These are phyloP conservation scores for Ogataea hybrid DNA, from an alignment of 1,139 yeast genomes.

Conservation along the genomic window DNA sequence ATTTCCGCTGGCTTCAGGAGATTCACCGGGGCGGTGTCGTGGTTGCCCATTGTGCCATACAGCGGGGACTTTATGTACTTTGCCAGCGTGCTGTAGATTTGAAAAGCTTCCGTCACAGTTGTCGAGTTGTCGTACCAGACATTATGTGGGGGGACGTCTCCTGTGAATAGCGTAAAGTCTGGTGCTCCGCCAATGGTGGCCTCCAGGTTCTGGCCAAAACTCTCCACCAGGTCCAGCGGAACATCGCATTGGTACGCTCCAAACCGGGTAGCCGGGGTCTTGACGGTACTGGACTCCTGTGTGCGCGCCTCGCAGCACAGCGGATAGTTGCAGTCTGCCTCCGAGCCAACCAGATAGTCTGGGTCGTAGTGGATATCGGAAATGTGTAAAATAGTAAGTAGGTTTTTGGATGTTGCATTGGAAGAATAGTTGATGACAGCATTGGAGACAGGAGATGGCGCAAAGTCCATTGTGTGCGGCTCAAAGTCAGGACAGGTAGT, in stretches of 20 bases:
- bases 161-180: conserved; percentile 1
- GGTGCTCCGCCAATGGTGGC: conserved; percentile 1
- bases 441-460: neutral
- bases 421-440: neutral
- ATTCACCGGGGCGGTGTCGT: conserved; percentile 3
- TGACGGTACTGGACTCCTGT: neutral
- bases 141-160: conserved; percentile 2
- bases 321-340: conserved; percentile 3
- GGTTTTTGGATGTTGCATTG: neutral
- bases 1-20: neutral
- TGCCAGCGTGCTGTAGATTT: neutral
- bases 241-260: conserved; percentile 1
- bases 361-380: conserved; percentile 4
- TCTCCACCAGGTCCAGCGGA: conserved; percentile 1
- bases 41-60: conserved; percentile 1
- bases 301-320: conserved; percentile 3
- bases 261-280: neutral
- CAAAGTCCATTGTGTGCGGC: conserved; percentile 1
- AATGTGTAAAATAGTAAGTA: neutral
- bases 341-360: neutral
- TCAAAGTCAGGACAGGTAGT: conserved; percentile 1
- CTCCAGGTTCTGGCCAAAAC: conserved; percentile 1
- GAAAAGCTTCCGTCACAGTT: conserved; percentile 1
- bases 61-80: neutral
- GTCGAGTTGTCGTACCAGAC: conserved; percentile 3